A percentile compares a stretch with the other conserved stretches of the same genome.
Evolutionary conservation across 2,329 filamentous ascomycete species (phyloP).

Genomic region (Alternaria hordeiaustralica): DNA sequence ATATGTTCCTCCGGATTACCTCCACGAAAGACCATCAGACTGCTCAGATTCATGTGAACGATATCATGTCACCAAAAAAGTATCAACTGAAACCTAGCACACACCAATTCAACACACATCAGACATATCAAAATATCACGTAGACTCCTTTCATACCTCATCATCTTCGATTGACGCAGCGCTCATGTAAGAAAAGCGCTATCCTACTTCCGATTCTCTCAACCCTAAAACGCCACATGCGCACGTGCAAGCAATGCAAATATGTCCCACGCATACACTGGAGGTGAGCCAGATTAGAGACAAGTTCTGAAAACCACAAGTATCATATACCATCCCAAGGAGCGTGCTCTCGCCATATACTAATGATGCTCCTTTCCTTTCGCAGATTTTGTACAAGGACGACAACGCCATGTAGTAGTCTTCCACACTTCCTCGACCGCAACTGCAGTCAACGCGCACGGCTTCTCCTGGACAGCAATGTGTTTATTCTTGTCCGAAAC

Average conservation of each 20-base stretch:
- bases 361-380: conserved; percentile 1
- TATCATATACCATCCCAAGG: conserved; percentile 10
- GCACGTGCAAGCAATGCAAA: conserved; percentile 14
- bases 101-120: neutral
- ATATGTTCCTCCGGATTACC: neutral
- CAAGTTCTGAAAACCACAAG: conserved; percentile 1
- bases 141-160: neutral
- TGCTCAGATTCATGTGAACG: neutral
- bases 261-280: conserved; percentile 9
- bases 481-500: conserved; percentile 89
- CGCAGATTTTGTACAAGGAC: conserved; percentile 14
- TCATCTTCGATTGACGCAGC: conserved; percentile 6
- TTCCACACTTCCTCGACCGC: neutral
- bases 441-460: neutral
- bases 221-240: conserved; percentile 14
- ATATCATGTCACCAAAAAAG: neutral
- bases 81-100: neutral
- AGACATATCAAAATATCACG: neutral
- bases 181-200: conserved; percentile 10
- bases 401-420: conserved; percentile 9
- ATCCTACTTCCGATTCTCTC: conserved; percentile 5
- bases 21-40: neutral
- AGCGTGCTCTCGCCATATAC: conserved; percentile 4
- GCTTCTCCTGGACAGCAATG: neutral
- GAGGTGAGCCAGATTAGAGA: conserved; percentile 11